Evolutionary conservation across 164 flowering plant species (phyloP).

Genomic region (Vitis cinerea): DNA sequence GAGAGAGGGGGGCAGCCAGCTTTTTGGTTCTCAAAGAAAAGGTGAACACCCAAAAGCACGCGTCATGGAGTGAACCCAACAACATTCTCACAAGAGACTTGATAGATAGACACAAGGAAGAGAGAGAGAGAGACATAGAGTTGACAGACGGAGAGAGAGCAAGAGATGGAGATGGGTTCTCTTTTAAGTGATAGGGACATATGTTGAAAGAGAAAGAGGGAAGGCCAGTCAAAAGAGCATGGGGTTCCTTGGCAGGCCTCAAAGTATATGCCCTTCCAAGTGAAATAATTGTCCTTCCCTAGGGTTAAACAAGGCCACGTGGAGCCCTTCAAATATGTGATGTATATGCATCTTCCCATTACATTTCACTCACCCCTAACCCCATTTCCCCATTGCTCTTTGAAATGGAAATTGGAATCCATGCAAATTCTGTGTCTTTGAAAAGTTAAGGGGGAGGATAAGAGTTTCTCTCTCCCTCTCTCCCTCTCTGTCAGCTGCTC

Average conservation of each 20-base stretch:
- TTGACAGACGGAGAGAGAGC: neutral
- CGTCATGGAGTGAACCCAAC: constrained; percentile 20
- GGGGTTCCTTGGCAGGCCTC: constrained; percentile 14
- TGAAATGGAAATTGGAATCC: constrained; percentile 14
- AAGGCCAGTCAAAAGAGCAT: constrained; percentile 25
- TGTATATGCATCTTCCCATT: constrained; percentile 3
- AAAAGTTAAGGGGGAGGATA: constrained; percentile 9
- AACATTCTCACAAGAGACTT: constrained; percentile 18
- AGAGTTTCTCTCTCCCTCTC: neutral
- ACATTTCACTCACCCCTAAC: neutral
- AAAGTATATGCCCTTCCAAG: neutral
- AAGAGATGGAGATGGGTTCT: constrained; percentile 10
- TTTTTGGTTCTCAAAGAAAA: constrained; percentile 14
- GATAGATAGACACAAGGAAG: constrained; percentile 7
- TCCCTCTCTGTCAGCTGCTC: constrained; percentile 25
- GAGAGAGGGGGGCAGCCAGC: constrained; percentile 7
- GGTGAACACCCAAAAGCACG: constrained; percentile 29
- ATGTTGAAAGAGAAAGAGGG: constrained; percentile 16
- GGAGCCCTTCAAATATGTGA: neutral
- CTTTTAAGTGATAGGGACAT: constrained; percentile 38
- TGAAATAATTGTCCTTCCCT: constrained; percentile 21
- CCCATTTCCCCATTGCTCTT: neutral
- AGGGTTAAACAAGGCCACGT: constrained; percentile 8
- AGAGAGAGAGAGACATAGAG: constrained; percentile 6
- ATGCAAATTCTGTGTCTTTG: constrained; percentile 6